A percentile compares a stretch with the other conserved stretches of the same genome.
phyloP scores from a whole-genome alignment of 345 rosid genomes.

The Dovyalis caffra region DNA sequence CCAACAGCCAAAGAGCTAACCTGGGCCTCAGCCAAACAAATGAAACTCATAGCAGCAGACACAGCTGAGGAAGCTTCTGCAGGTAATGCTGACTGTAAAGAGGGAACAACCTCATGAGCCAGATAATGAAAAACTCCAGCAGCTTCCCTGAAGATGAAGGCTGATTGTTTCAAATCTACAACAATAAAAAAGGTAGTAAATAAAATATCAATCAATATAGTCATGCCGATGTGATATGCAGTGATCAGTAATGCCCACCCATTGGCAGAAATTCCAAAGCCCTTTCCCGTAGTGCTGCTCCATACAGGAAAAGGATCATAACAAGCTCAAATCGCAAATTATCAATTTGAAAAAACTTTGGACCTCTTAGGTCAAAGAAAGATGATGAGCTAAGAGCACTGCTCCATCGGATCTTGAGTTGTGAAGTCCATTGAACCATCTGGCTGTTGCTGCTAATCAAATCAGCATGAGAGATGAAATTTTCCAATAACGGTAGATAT shows the following conservation, averaged over 20 bases:
- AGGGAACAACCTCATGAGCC: slow-evolving; percentile 51
- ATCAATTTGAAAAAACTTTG: slow-evolving; percentile 54
- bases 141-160: slow-evolving; percentile 68
- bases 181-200: slow-evolving; percentile 5
- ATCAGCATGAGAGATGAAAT: slow-evolving; percentile 52
- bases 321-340: slow-evolving; percentile 61
- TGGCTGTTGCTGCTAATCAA: slow-evolving; percentile 28
- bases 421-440: slow-evolving; percentile 38
- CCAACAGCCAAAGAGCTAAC: slow-evolving; percentile 28
- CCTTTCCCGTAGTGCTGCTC: slow-evolving; percentile 60
- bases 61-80: slow-evolving; percentile 51
- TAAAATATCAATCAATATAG: background rate
- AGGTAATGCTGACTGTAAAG: slow-evolving; percentile 37
- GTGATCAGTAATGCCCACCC: slow-evolving; percentile 36
- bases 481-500: slow-evolving; percentile 63
- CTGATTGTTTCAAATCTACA: slow-evolving; percentile 57
- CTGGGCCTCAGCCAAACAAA: slow-evolving; percentile 92
- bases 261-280: slow-evolving; percentile 54
- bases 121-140: slow-evolving; percentile 69
- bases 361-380: slow-evolving; percentile 54
- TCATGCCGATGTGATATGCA: background rate
- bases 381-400: slow-evolving; percentile 51
- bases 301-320: slow-evolving; percentile 60
- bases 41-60: slow-evolving; percentile 50
- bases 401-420: slow-evolving; percentile 71